These are phyloP conservation scores for Agaricus bisporus DNA, from an alignment of 768 basidiomycete genomes.

Conservation along the genomic window DNA sequence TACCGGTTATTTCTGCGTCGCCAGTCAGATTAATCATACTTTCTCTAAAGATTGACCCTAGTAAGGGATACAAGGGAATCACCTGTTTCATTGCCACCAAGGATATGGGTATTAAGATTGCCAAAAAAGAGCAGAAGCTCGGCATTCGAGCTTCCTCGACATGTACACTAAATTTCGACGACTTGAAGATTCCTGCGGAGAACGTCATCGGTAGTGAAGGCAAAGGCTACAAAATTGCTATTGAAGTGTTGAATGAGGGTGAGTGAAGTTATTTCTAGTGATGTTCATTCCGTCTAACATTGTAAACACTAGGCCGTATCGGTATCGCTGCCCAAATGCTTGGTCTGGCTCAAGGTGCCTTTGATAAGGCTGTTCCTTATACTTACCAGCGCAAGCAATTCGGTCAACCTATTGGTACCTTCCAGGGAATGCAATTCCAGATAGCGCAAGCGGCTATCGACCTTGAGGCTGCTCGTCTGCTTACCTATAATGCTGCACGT, in stretches of 20 bases:
- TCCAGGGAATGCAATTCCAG: slow-evolving; percentile 96
- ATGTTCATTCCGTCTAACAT: neutral
- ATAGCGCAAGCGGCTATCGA: slow-evolving; percentile 87
- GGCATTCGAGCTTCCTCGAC: slow-evolving; percentile 96
- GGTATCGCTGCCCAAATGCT: slow-evolving; percentile 99
- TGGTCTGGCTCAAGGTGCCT: slow-evolving; percentile 95
- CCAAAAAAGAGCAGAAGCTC: slow-evolving; percentile 98
- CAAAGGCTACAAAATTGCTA: slow-evolving; percentile 71
- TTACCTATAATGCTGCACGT: slow-evolving; percentile 96
- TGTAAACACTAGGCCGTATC: slow-evolving; percentile 58
- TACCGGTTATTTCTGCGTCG: neutral
- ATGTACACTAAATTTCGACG: slow-evolving; percentile 92
- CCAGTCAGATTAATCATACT: neutral
- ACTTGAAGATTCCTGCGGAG: slow-evolving; percentile 74
- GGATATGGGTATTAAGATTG: slow-evolving; percentile 94
- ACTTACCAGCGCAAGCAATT: slow-evolving; percentile 94
- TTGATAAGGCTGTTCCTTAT: slow-evolving; percentile 92
- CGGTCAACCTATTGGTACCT: slow-evolving; percentile 87
- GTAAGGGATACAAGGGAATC: slow-evolving; percentile 97
- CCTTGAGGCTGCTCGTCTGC: slow-evolving; percentile 81
- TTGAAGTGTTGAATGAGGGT: slow-evolving; percentile 22
- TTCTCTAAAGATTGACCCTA: slow-evolving; percentile 60
- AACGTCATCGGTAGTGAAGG: slow-evolving; percentile 92
- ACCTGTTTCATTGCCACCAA: slow-evolving; percentile 96
- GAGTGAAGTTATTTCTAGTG: neutral